Conservation (phyloP, 257 asterid species). For the Salvia hispanica region DNA sequence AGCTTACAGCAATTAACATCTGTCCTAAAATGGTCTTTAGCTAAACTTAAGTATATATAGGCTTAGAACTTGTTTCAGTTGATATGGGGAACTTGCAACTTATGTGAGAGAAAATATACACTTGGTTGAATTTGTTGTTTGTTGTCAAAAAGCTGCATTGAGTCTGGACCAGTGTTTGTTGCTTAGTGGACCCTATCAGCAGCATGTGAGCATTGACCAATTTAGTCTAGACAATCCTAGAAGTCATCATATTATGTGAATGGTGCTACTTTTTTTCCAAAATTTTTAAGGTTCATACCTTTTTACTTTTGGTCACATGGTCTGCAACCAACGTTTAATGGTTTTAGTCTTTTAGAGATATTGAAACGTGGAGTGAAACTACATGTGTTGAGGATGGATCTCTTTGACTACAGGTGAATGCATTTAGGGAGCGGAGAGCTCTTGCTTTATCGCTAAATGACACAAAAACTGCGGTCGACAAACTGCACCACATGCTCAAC, state of each 20-base stretch:
- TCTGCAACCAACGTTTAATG: not conserved
- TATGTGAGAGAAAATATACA: not conserved
- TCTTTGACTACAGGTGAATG: conserved; percentile 61
- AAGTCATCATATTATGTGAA: conserved; percentile 14
- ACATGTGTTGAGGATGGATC: not conserved
- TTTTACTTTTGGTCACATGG: not conserved
- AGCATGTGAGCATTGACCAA: conserved; percentile 8
- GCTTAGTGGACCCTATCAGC: not conserved
- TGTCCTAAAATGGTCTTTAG: too few relatives aligned
- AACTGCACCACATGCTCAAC: conserved; percentile 82
- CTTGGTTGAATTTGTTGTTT: not conserved
- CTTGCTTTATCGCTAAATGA: conserved; percentile 90
- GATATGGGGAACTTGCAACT: not conserved
- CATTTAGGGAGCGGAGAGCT: conserved; percentile 85
- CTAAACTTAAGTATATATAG: not conserved
- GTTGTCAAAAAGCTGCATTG: not conserved
- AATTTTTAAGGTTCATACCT: not conserved
- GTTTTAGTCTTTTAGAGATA: not conserved
- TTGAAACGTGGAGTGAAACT: not conserved
- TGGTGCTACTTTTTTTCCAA: conserved; percentile 18
- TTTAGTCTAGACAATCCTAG: not conserved
- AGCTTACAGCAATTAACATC: too few relatives aligned
- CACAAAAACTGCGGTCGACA: conserved; percentile 93
- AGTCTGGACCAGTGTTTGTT: not conserved
- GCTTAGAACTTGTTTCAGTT: not conserved